Percentiles rank a stretch among this genome's conserved stretches.
phyloP scores from a whole-genome alignment of 805 yeast genomes.

The Schwanniomyces occidentalis region DNA sequence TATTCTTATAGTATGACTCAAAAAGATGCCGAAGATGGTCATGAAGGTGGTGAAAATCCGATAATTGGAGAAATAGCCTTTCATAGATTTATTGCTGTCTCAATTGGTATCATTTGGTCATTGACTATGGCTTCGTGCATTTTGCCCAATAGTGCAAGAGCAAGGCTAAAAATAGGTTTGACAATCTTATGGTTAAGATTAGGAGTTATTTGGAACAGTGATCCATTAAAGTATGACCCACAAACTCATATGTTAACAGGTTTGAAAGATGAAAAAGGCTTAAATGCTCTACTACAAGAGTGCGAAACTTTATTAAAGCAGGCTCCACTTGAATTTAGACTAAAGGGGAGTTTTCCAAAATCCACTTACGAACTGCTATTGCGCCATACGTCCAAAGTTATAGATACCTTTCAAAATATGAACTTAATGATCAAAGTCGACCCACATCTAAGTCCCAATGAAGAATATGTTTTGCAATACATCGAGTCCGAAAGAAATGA shows the following conservation, averaged over 20 bases:
- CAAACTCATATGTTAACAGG: slow-evolving; percentile 35
- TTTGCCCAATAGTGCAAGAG: slow-evolving; percentile 76
- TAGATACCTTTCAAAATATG: slow-evolving; percentile 76
- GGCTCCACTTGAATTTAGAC: slow-evolving; percentile 72
- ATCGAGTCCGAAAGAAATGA: slow-evolving; percentile 63
- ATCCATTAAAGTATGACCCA: slow-evolving; percentile 54
- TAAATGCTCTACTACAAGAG: slow-evolving; percentile 59
- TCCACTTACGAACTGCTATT: slow-evolving; percentile 52
- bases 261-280: slow-evolving; percentile 43
- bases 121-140: slow-evolving; percentile 62
- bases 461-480: slow-evolving; percentile 53
- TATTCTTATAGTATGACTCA: slow-evolving; percentile 70
- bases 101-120: slow-evolving; percentile 77
- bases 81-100: slow-evolving; percentile 73
- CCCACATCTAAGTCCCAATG: slow-evolving; percentile 51
- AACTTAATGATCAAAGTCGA: slow-evolving; percentile 67
- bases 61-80: slow-evolving; percentile 72
- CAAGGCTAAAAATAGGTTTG: slow-evolving; percentile 62
- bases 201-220: slow-evolving; percentile 80
- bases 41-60: slow-evolving; percentile 72
- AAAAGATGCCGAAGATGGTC: slow-evolving; percentile 55
- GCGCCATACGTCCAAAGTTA: slow-evolving; percentile 57
- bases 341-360: slow-evolving; percentile 71
- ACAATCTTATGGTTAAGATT: slow-evolving; percentile 74
- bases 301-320: slow-evolving; percentile 61